phyloP scores from a whole-genome alignment of 306 rosid genomes.

The Spatholobus suberectus region DNA sequence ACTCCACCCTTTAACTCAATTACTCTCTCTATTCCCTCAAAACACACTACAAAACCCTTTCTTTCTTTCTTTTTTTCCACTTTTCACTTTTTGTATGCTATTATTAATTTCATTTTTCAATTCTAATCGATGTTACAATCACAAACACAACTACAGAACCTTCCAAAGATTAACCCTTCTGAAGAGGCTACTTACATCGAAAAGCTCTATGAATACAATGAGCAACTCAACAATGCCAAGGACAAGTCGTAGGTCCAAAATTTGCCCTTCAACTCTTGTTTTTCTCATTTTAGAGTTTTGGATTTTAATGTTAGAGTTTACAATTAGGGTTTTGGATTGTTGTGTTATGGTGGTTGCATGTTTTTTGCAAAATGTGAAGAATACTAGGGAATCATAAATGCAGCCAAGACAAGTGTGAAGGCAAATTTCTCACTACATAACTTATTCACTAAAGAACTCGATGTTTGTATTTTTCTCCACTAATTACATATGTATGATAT shows the following conservation, averaged over 20 bases:
- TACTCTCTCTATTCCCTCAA: background rate
- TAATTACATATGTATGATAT: background rate
- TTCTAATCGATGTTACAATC: slow-evolving; percentile 43
- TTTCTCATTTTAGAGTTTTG: slow-evolving; percentile 39
- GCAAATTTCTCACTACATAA: slow-evolving; percentile 92
- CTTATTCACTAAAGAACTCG: slow-evolving; percentile 92
- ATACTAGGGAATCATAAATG: slow-evolving; percentile 85
- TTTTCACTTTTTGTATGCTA: slow-evolving; percentile 22
- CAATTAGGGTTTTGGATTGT: slow-evolving; percentile 34
- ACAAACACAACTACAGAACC: slow-evolving; percentile 4
- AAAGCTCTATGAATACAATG: slow-evolving; percentile 87
- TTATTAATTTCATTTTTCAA: slow-evolving; percentile 42
- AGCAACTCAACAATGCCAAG: slow-evolving; percentile 78
- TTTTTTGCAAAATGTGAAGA: slow-evolving; percentile 59
- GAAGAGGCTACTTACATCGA: slow-evolving; percentile 75
- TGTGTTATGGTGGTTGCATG: background rate
- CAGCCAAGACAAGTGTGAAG: slow-evolving; percentile 79
- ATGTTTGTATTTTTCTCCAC: slow-evolving; percentile 58
- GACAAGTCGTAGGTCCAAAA: slow-evolving; percentile 81
- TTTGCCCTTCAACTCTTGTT: background rate
- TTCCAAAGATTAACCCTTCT: slow-evolving; percentile 66
- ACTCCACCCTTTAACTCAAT: background rate
- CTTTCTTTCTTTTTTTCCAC: background rate
- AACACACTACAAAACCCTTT: background rate
- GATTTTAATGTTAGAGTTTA: background rate